Conservation (phyloP, 371 early-diverging fungal genomes). For the Mortierella sp. region DNA sequence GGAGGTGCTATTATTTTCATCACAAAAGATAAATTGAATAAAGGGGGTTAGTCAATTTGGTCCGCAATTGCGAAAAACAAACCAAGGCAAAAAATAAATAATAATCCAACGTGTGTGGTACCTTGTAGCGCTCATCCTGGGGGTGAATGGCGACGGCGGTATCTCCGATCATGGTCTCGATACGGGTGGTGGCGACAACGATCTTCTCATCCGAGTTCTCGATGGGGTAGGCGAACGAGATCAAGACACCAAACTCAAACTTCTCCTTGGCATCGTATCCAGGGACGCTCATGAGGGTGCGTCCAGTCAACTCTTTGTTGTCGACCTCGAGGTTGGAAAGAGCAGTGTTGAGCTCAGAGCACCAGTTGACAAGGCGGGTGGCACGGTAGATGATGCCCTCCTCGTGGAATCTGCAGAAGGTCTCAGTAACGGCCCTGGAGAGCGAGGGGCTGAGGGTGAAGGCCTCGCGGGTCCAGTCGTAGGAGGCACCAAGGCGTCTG, state of each 20-base stretch:
- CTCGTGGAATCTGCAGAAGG: conserved; percentile 96
- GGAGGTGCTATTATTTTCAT: conserved; percentile 77
- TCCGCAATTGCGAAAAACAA: not conserved
- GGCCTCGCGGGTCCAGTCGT: conserved; percentile 94
- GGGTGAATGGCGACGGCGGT: conserved; percentile 97
- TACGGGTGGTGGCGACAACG: conserved; percentile 98
- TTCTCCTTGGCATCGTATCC: conserved; percentile 93
- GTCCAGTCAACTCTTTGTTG: conserved; percentile 89
- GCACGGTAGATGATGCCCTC: conserved; percentile 98
- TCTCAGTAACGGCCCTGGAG: conserved; percentile 92
- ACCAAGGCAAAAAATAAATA: not conserved
- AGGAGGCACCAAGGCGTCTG: conserved; percentile 93
- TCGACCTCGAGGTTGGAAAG: conserved; percentile 99
- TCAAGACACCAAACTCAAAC: conserved; percentile 98
- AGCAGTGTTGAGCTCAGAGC: conserved; percentile 96
- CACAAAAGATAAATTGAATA: not conserved
- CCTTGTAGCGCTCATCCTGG: conserved; percentile 82
- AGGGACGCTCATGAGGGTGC: conserved; percentile 87
- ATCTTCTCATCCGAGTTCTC: conserved; percentile 90
- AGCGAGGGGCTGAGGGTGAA: conserved; percentile 98
- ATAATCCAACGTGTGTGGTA: conserved; percentile 10
- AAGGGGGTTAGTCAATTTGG: not conserved
- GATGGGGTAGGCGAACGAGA: conserved; percentile 93
- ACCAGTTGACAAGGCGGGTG: conserved; percentile 99
- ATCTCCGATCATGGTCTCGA: conserved; percentile 99